Percentiles rank a stretch among this genome's conserved stretches.
Evolutionary conservation across 495 filamentous ascomycete species (phyloP).

Genomic region (Hypoxylon crocopeplum): DNA sequence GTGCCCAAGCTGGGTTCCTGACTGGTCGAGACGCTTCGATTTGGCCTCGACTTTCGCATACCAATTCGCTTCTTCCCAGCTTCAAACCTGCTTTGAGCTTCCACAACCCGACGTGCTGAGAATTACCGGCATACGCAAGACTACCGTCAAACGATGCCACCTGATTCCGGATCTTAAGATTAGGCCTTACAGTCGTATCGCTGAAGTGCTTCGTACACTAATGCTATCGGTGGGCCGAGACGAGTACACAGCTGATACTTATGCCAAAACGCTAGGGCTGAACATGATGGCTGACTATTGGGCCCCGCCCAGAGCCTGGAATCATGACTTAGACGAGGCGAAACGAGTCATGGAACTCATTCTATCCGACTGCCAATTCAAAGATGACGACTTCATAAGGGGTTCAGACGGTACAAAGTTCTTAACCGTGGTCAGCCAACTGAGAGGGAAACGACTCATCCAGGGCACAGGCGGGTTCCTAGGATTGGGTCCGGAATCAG

Average conservation of each 20-base stretch:
- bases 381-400: background rate
- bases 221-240: background rate
- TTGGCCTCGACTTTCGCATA: too few species aligned
- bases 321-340: background rate
- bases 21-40: too few species aligned
- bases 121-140: conserved; percentile 4
- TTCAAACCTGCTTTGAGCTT: background rate
- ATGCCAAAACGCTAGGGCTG: background rate
- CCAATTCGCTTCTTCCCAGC: conserved; percentile 4
- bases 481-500: conserved; percentile 1
- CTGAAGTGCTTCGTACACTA: background rate
- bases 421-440: background rate
- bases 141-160: background rate
- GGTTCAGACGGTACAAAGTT: background rate
- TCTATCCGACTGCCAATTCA: conserved; percentile 1
- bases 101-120: conserved; percentile 11
- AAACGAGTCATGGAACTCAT: background rate
- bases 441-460: background rate
- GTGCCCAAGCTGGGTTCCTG: conserved; percentile 21
- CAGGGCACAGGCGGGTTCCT: background rate
- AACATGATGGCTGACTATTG: background rate
- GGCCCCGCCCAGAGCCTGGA: background rate
- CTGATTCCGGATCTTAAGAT: background rate
- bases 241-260: background rate
- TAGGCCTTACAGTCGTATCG: background rate